phyloP scores from a whole-genome alignment of 495 filamentous ascomycete genomes.

The Cenococcum geophilum region DNA sequence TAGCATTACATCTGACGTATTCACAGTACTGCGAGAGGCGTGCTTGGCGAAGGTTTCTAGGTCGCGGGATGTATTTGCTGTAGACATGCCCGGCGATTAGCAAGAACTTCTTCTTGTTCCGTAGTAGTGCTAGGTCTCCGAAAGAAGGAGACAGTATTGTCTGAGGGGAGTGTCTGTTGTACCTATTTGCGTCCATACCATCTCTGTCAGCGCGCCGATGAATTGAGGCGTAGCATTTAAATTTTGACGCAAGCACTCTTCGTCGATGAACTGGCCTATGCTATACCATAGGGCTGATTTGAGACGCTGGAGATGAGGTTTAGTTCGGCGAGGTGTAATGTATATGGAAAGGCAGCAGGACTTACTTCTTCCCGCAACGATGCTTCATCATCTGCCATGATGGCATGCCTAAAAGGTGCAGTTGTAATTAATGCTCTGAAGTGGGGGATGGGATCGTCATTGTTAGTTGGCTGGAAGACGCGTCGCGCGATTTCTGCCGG shows the following conservation, averaged over 20 bases:
- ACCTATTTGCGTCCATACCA: conserved; percentile 90
- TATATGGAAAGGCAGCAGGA: too few species aligned
- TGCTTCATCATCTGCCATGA: too few species aligned
- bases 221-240: conserved; percentile 92
- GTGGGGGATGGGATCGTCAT: too few species aligned
- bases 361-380: too few species aligned
- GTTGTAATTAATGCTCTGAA: too few species aligned
- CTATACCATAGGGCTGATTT: conserved; percentile 93
- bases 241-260: conserved; percentile 67
- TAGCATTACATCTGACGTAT: conserved; percentile 79
- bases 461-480: too few species aligned
- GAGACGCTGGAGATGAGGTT: conserved; percentile 53
- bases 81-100: neutral
- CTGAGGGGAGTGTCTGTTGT: conserved; percentile 27
- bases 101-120: neutral
- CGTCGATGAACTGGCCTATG: conserved; percentile 84
- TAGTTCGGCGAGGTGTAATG: too few species aligned
- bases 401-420: too few species aligned
- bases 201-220: conserved; percentile 83
- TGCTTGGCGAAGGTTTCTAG: conserved; percentile 68
- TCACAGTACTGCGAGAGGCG: conserved; percentile 76
- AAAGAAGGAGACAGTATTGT: conserved; percentile 2
- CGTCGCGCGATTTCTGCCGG: too few species aligned
- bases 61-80: conserved; percentile 27
- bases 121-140: neutral